phyloP scores from a whole-genome alignment of 371 early-diverging fungal genomes.

The Mortierella sp. region DNA sequence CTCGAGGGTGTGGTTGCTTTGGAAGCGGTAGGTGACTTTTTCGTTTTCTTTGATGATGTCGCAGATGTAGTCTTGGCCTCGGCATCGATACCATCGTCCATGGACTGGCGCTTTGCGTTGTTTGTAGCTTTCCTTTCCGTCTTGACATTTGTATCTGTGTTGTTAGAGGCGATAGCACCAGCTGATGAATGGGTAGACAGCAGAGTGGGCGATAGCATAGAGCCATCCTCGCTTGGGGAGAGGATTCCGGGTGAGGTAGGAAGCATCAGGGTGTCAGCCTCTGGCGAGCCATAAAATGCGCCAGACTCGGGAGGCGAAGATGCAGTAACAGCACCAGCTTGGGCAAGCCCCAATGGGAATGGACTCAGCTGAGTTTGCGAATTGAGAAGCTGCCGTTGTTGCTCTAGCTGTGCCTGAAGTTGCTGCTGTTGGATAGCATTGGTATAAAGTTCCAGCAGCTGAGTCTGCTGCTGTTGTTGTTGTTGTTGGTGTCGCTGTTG shows the following conservation, averaged over 20 bases:
- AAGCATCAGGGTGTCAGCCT: slow-evolving; percentile 42
- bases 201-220: slow-evolving; percentile 37
- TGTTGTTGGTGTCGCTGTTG: slow-evolving; percentile 20
- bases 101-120: slow-evolving; percentile 41
- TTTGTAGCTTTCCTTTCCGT: slow-evolving; percentile 25
- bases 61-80: slow-evolving; percentile 23
- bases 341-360: slow-evolving; percentile 44
- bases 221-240: slow-evolving; percentile 34
- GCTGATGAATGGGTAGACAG: slow-evolving; percentile 18
- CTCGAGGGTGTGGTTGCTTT: slow-evolving; percentile 14
- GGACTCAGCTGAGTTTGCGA: slow-evolving; percentile 45
- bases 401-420: slow-evolving; percentile 37
- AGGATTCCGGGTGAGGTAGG: slow-evolving; percentile 44
- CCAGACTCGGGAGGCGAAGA: slow-evolving; percentile 39
- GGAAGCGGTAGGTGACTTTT: slow-evolving; percentile 27
- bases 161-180: neutral
- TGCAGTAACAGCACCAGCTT: slow-evolving; percentile 38
- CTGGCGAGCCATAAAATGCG: slow-evolving; percentile 46
- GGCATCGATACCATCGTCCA: slow-evolving; percentile 31
- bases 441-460: no score
- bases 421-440: slow-evolving; percentile 52
- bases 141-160: slow-evolving; percentile 16
- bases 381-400: slow-evolving; percentile 41
- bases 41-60: slow-evolving; percentile 30
- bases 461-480: slow-evolving; percentile 34